These are phyloP conservation scores for Termitomyces sp. DNA, from an alignment of 768 basidiomycete species.

Conservation along the genomic window DNA sequence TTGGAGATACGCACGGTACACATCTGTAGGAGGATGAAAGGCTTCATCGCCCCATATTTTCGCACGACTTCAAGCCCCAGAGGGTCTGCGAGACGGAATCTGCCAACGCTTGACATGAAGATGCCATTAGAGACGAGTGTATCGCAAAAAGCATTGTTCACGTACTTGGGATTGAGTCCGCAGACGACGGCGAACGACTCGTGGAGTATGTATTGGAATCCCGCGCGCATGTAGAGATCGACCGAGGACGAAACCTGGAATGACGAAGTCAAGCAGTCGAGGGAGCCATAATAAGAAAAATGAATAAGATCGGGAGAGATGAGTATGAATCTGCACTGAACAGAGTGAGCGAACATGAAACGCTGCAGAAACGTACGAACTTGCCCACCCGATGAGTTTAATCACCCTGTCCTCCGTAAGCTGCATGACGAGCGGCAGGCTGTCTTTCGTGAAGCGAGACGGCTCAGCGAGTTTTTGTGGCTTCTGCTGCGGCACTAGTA, in stretches of 20 bases:
- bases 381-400: conserved; percentile 92
- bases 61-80: conserved; percentile 74
- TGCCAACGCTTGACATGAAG: conserved; percentile 54
- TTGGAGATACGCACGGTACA: conserved; percentile 82
- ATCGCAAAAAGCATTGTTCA: not conserved
- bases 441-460: conserved; percentile 38
- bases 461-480: not conserved
- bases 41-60: conserved; percentile 66
- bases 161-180: conserved; percentile 76
- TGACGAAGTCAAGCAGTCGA: not conserved
- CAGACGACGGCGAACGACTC: conserved; percentile 94
- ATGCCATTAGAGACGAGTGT: not conserved
- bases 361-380: conserved; percentile 24
- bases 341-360: not conserved
- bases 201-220: conserved; percentile 85
- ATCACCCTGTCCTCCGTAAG: conserved; percentile 80
- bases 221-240: conserved; percentile 90
- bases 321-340: conserved; percentile 77
- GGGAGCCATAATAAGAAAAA: conserved; percentile 7
- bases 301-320: conserved; percentile 84
- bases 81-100: conserved; percentile 88
- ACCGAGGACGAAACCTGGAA: conserved; percentile 89
- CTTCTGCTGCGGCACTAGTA: not conserved
- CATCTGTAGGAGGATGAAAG: conserved; percentile 86
- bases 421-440: conserved; percentile 56